Evolutionary conservation across 2,329 filamentous ascomycete species (phyloP), one percentile per base, ranked within the genome.

Genomic region (Boeremia lycopersici): DNA sequence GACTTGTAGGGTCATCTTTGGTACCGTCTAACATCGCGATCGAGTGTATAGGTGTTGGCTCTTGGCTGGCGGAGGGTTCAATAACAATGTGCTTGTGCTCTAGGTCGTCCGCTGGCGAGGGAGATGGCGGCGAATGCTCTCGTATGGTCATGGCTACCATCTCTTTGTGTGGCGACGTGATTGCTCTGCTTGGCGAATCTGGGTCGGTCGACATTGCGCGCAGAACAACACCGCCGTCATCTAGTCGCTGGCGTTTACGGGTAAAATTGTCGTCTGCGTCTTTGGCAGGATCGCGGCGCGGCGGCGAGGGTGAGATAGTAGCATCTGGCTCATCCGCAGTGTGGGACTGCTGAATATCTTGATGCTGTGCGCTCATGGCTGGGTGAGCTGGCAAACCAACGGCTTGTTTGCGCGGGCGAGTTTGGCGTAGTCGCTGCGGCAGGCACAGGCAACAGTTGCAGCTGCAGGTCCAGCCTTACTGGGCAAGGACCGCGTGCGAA

Each of bases 241-340:
- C 79, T 46, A 73, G 64, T 41, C 71, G 66, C 55, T 76, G 78
- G 65, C 78, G 76, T 71, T 81, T 81, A 65, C 78, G 76, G 29
- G 76, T 75, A 52, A 76, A 72, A 31, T 76, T 76, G 46, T 74
- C 68, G 64, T 79, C 74, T 50, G 75, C 74, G 70, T 80, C 77
- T 65, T 76, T 77, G 56, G 74, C 73, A 53, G 74, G 71, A 60
- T 79, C 74, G 67, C 78, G 77, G 59, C 72, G 72, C 17, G 71
- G 69, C 60, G 71, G 72, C 59, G 69, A 70, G 50, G 69, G 65
- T 28, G 43, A 44, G n/a, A 36, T 19, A 15, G 48, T 40, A 64
- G 55, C 68, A 63, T 68, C 64, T 62, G 60, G 60, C 56, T 67
- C 63, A 68, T 68, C 62, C 64, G 65, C 62, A 61, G 65, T 59